Evolutionary conservation across 345 rosid species (phyloP).

Genomic region (Populus simonii): DNA sequence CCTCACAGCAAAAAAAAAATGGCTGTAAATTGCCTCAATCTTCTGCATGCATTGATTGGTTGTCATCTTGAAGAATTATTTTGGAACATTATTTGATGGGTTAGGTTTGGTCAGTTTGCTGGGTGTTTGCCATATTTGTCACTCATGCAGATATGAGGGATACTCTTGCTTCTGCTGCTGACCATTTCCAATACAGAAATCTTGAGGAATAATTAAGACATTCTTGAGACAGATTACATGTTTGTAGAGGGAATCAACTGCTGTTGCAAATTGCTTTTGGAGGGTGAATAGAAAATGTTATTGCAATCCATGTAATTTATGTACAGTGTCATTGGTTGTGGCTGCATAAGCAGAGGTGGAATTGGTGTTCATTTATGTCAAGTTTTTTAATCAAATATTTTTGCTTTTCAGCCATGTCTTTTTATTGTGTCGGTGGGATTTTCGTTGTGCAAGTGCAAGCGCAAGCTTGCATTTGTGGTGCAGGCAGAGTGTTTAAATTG

Average conservation of each 20-base stretch:
- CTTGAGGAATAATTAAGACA: conserved; percentile 25
- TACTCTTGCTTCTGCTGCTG: conserved; percentile 20
- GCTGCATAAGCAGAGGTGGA: conserved; percentile 13
- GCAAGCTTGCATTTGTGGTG: background rate
- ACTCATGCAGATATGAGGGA: conserved; percentile 3
- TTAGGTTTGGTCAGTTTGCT: conserved; percentile 21
- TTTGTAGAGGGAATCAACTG: conserved; percentile 38
- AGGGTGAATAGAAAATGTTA: conserved; percentile 27
- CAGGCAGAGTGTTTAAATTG: background rate
- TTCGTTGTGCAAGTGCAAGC: background rate
- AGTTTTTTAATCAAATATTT: background rate
- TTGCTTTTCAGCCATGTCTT: background rate
- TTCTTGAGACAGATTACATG: conserved; percentile 20
- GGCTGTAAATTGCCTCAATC: background rate
- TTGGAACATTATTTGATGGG: conserved; percentile 26
- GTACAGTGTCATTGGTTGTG: conserved; percentile 28
- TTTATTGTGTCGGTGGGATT: background rate
- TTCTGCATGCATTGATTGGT: conserved; percentile 13
- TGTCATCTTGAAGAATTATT: conserved; percentile 30
- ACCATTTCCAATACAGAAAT: conserved; percentile 15
- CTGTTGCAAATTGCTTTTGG: conserved; percentile 17
- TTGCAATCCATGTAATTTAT: conserved; percentile 35
- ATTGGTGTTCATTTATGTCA: conserved; percentile 1
- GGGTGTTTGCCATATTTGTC: conserved; percentile 4
- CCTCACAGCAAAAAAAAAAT: conserved; percentile 1